Evolutionary conservation across 495 filamentous ascomycete genomes (phyloP).

Genomic region (Tuber aestivum): DNA sequence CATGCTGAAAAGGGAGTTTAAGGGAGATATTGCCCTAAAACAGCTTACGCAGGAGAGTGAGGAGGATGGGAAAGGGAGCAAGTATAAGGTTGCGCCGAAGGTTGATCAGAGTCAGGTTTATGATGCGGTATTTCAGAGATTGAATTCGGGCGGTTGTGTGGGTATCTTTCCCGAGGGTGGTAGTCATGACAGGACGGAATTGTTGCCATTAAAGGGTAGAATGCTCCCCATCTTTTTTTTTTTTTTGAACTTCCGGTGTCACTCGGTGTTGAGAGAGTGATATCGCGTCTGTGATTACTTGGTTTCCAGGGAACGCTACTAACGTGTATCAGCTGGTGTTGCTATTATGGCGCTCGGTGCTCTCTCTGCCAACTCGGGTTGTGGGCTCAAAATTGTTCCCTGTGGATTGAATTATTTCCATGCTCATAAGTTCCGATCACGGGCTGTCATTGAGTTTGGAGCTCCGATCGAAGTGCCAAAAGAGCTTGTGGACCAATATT

Average conservation of each 20-base stretch:
- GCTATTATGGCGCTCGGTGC: slow-evolving; percentile 97
- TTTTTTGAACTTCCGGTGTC: not conserved
- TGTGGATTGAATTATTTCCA: slow-evolving; percentile 99
- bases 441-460: slow-evolving; percentile 95
- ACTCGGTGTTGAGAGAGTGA: not conserved
- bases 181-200: slow-evolving; percentile 89
- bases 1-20: slow-evolving; percentile 78
- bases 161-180: slow-evolving; percentile 98
- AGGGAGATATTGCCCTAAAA: slow-evolving; percentile 57
- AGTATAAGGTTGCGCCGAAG: slow-evolving; percentile 83
- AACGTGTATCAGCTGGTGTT: slow-evolving; percentile 61
- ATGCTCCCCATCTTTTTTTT: slow-evolving; percentile 5
- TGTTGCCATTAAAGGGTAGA: slow-evolving; percentile 82
- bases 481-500: slow-evolving; percentile 81
- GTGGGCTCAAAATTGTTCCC: slow-evolving; percentile 96
- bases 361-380: slow-evolving; percentile 78
- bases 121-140: slow-evolving; percentile 76
- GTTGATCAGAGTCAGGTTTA: slow-evolving; percentile 93
- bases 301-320: slow-evolving; percentile 25
- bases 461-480: slow-evolving; percentile 72
- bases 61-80: slow-evolving; percentile 66
- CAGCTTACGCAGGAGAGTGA: slow-evolving; percentile 77
- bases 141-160: slow-evolving; percentile 78
- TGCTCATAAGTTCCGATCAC: slow-evolving; percentile 94
- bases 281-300: not conserved